Evolutionary conservation across 2,329 filamentous ascomycete genomes (phyloP), one percentile per base, ranked within the genome.

Genomic region (Colletotrichum karsti): DNA sequence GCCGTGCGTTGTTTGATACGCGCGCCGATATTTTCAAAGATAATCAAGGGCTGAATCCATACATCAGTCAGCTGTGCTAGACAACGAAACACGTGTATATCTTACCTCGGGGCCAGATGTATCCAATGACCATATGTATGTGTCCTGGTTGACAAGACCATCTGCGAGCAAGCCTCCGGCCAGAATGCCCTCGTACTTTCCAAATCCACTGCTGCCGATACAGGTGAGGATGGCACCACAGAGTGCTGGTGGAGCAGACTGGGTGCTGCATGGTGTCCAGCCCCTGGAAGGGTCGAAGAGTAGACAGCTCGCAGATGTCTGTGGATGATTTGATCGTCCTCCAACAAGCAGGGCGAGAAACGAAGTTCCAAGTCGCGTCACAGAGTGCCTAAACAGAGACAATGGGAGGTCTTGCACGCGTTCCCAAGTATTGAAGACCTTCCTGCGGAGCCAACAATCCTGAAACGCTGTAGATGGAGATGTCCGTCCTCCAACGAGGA

Each of bases 401-500:
- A 82, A 74, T 0, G 91, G 91, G n/a, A 97, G 82, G 72, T 88
- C 85, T 66, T 91, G 84, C 13, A 88, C 85, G 70, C 83, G 85
- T 65, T 84, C 83, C 94, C 94, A 97, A 13, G 74, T 77, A 46
- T 77, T 78, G 2, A 74, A 70, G 4, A 83, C 83, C 56, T 86
- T 86, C 58, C 87, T 84, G 70, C 91, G 88, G 2, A 94, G 72
- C 93, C 93, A 98, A 72, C 92, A 94, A 77, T 96, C 93, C 37
- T 83, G 82, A 44, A 93, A 82, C 2, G 90, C 90, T 30, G 85
- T 86, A 12, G 90, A 84, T 5, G 95, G 94, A 7, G 93, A 95
- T n/a, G 87, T 85, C 67, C 95, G 87, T 5, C 95, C 95, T 24
- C 95, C 95, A 30, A 88, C 85, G 51, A 97, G 82, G 10, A 98